Evolutionary conservation across 176 grass and related monocot species (phyloP).

Genomic region (Metroxylon sagu): DNA sequence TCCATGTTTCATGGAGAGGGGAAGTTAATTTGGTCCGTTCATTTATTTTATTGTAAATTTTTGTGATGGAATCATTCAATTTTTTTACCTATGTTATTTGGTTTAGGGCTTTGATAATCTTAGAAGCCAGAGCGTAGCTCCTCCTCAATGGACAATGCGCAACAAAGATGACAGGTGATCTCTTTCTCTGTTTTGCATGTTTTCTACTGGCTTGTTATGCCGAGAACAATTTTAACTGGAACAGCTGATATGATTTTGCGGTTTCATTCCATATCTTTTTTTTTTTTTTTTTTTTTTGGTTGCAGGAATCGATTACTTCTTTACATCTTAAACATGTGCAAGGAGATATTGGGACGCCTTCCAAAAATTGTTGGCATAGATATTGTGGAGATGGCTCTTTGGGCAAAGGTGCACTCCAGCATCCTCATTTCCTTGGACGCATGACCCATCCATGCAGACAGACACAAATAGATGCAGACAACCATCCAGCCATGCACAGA

Average conservation of each 20-base stretch:
- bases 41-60: constrained; percentile 1
- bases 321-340: constrained; percentile 76
- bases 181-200: too few species aligned
- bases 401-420: constrained; percentile 65
- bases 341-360: constrained; percentile 60
- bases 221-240: too few species aligned
- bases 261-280: too few species aligned
- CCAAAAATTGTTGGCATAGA: constrained; percentile 86
- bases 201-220: too few species aligned
- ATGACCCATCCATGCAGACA: too few species aligned
- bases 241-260: too few species aligned
- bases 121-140: constrained; percentile 70
- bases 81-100: background rate
- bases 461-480: too few species aligned
- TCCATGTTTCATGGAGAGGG: too few species aligned
- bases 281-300: background rate
- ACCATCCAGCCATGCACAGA: too few species aligned
- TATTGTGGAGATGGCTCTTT: constrained; percentile 94
- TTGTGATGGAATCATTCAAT: background rate
- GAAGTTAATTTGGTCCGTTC: too few species aligned
- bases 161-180: constrained; percentile 91
- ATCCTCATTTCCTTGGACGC: too few species aligned
- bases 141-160: constrained; percentile 91
- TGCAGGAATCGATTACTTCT: constrained; percentile 74
- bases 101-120: constrained; percentile 78